Percentiles rank a stretch among this genome's conserved stretches.
phyloP scores from a whole-genome alignment of 2,329 filamentous ascomycete species.

The Geoglossum cookeanum region DNA sequence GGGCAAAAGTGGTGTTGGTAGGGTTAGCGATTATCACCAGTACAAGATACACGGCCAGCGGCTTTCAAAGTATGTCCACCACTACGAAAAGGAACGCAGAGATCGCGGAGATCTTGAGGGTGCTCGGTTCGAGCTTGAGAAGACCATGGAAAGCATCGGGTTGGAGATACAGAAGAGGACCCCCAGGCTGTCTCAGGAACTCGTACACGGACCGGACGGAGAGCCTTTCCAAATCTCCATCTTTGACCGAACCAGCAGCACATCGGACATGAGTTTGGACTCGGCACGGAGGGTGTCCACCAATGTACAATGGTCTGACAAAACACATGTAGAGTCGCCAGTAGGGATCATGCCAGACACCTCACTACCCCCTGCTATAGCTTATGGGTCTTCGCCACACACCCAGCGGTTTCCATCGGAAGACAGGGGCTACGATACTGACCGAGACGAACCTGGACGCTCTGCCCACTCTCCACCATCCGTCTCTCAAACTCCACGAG shows the following conservation, averaged over 20 bases:
- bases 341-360: not conserved
- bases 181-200: constrained; percentile 21
- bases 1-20: constrained; percentile 1
- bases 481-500: not conserved
- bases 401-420: not conserved
- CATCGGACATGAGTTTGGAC: constrained; percentile 27
- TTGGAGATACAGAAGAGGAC: constrained; percentile 26
- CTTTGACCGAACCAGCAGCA: constrained; percentile 31
- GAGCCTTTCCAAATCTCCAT: constrained; percentile 24
- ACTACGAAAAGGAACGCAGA: constrained; percentile 19
- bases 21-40: constrained; percentile 32
- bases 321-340: constrained; percentile 1
- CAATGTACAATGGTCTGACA: constrained; percentile 21
- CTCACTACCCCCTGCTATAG: not conserved
- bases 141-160: constrained; percentile 21
- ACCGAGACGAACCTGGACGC: not conserved
- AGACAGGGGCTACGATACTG: constrained; percentile 1
- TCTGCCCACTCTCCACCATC: not conserved
- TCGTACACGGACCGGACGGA: constrained; percentile 11
- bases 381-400: not conserved
- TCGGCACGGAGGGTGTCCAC: constrained; percentile 22
- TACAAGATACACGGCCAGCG: constrained; percentile 33
- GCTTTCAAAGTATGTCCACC: constrained; percentile 25
- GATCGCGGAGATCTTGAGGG: constrained; percentile 14
- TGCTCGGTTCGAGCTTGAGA: constrained; percentile 19